These are phyloP conservation scores for Yarrowia alimentaria DNA, from an alignment of 805 yeast species.

Conservation along the genomic window DNA sequence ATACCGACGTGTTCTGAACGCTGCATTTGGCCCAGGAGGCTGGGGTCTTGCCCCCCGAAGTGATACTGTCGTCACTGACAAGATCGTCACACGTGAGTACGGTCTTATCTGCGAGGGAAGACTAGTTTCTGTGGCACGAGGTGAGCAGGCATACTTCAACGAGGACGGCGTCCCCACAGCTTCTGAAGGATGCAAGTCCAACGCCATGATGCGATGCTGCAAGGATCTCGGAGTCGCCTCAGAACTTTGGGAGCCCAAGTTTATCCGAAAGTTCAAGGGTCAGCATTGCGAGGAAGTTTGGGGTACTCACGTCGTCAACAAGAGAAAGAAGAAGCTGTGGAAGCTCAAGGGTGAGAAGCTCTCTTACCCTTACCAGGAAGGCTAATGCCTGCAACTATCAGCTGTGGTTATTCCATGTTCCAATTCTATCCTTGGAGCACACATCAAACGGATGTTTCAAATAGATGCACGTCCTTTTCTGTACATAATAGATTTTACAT, in stretches of 20 bases:
- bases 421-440: too few relatives aligned
- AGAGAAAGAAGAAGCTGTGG: slow-evolving; percentile 82
- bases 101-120: slow-evolving; percentile 85
- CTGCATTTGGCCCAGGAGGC: slow-evolving; percentile 97
- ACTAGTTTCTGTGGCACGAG: slow-evolving; percentile 86
- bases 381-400: not conserved
- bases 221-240: slow-evolving; percentile 96
- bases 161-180: slow-evolving; percentile 91
- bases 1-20: slow-evolving; percentile 82
- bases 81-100: slow-evolving; percentile 82
- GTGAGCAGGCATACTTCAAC: slow-evolving; percentile 89
- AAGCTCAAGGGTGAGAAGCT: slow-evolving; percentile 76
- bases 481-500: too few relatives aligned
- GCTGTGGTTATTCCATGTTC: too few relatives aligned
- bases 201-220: slow-evolving; percentile 96
- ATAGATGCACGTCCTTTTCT: too few relatives aligned
- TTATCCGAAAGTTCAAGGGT: slow-evolving; percentile 67
- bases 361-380: slow-evolving; percentile 73
- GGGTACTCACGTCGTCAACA: slow-evolving; percentile 78
- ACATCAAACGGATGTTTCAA: too few relatives aligned
- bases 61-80: slow-evolving; percentile 72
- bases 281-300: slow-evolving; percentile 74
- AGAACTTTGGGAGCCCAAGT: slow-evolving; percentile 95
- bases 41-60: slow-evolving; percentile 98
- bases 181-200: slow-evolving; percentile 94